Conservation (phyloP, 2,329 filamentous ascomycete species). For the Diaporthe amygdali region DNA sequence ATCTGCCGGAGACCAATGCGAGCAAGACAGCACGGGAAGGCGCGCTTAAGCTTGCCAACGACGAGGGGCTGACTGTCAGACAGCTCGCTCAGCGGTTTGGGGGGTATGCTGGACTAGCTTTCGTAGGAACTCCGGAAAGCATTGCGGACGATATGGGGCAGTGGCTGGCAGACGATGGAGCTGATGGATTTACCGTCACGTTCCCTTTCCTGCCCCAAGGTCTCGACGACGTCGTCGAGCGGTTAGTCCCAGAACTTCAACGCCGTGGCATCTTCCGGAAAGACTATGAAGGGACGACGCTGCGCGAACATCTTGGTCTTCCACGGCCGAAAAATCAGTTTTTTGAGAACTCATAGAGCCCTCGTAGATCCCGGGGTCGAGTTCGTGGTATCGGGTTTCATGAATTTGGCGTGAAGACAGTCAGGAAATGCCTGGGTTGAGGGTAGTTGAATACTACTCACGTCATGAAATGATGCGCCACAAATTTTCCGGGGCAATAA, state of each 20-base stretch:
- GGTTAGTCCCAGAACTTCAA: conserved; percentile 56
- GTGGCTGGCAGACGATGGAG: conserved; percentile 52
- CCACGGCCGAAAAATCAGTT: conserved; percentile 48
- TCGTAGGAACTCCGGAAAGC: conserved; percentile 53
- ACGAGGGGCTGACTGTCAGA: conserved; percentile 52
- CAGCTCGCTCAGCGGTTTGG: conserved; percentile 57
- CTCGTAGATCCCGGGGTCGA: not conserved
- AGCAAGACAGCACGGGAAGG: conserved; percentile 54
- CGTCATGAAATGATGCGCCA: not conserved
- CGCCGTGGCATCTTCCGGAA: conserved; percentile 54
- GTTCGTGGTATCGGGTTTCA: not conserved
- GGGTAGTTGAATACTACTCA: not conserved
- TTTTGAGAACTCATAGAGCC: conserved; percentile 30
- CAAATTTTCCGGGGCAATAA: not conserved
- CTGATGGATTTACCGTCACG: conserved; percentile 56
- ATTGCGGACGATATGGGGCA: conserved; percentile 54
- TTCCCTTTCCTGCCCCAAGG: conserved; percentile 58
- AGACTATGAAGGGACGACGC: conserved; percentile 57
- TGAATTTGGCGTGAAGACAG: not conserved
- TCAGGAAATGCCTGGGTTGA: not conserved
- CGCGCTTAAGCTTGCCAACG: conserved; percentile 48
- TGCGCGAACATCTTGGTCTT: conserved; percentile 60
- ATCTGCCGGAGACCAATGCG: conserved; percentile 58
- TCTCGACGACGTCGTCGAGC: conserved; percentile 51
- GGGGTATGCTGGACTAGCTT: conserved; percentile 54